phyloP scores from a whole-genome alignment of 441 rosid species.

The Erodium chrysanthum region DNA sequence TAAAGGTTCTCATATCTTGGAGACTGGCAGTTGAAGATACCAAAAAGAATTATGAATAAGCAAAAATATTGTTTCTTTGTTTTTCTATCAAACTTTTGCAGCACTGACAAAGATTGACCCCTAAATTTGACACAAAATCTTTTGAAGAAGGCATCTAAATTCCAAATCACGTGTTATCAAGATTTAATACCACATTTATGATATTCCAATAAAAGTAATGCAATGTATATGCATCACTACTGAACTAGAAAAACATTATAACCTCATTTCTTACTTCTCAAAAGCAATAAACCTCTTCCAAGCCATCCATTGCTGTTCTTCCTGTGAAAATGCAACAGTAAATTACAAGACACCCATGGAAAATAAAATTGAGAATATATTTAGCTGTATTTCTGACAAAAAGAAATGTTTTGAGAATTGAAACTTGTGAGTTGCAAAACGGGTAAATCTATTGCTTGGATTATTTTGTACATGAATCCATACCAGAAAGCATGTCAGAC shows the following conservation, averaged over 20 bases:
- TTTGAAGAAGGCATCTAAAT: neutral
- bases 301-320: conserved; percentile 85
- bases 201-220: neutral
- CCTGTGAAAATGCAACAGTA: conserved; percentile 34
- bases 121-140: neutral
- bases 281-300: conserved; percentile 84
- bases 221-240: conserved; percentile 4
- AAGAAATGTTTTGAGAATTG: neutral
- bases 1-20: neutral
- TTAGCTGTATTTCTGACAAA: neutral
- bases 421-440: neutral
- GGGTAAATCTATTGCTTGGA: no score
- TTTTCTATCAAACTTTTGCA: neutral
- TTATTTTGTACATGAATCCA: no score
- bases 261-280: conserved; percentile 54
- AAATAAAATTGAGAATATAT: neutral
- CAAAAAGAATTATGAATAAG: neutral
- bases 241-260: neutral
- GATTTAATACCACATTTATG: neutral
- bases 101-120: neutral
- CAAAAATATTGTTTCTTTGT: neutral
- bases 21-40: neutral
- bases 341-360: neutral
- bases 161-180: neutral
- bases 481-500: no score